Base-by-base conservation (phyloP, 2,329 filamentous ascomycete species). In the Alternaria incomplexa region DNA sequence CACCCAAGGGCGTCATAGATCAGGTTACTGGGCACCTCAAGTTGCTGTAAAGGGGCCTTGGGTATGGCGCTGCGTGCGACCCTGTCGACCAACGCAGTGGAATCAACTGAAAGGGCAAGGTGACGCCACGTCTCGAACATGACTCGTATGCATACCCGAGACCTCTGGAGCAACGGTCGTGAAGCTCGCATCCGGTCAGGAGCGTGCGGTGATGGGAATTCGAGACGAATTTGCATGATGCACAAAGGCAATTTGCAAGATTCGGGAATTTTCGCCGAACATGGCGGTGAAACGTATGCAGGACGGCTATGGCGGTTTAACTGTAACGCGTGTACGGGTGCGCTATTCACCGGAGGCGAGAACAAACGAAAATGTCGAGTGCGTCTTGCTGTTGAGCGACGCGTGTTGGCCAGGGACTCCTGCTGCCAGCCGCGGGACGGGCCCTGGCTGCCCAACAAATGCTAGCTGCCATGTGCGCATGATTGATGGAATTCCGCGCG, bases 1-100 rank as follows among this genome's bases (percentile, higher is more conserved):
- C 91, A 25, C 95, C 95, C 0, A 94, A 91, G 85, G 94, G 92
- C 73, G 83, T 94, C 60, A 90, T 99, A 53, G 93, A 99, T 79
- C 83, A 90, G 79, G 89, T 99, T 65, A 97, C 94, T 6, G 93
- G 93, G 2, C 85, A 90, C 63, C 82, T 97, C 81, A 97, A 96
- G 86, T 81, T 97, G 75, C 80, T 97, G 74, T 97, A 72, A 55
- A 53, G 13, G n/a, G 4, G 6, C 28, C 13, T 40, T 20, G 8
- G 5, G 17, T 11, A 6, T 30, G 32, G 17, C 12, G 53, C 30
- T 26, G 48, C 15, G 52, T 7, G 44, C 22, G 22, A 26, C 30
- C 30, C 25, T 36, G 43, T 28, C 22, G 4, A 36, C 30, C 28
- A 32, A 26, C 20, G 46, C 25, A 22, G 57, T 47, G 32, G n/a